phyloP scores from a whole-genome alignment of 83 land plant genomes.

The Picea abies region DNA sequence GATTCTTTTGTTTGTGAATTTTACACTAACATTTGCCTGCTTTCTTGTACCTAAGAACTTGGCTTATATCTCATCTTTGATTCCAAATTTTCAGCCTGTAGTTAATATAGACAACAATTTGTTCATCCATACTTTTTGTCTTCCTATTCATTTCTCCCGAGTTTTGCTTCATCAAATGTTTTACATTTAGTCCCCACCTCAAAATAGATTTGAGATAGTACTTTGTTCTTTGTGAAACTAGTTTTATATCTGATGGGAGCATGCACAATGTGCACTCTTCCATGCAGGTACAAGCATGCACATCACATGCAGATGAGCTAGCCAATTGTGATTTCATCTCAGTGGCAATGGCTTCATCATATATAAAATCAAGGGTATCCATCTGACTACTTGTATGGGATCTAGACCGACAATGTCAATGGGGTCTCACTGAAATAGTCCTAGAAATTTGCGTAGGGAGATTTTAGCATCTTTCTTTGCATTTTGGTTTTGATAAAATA shows the following conservation, averaged over 20 bases:
- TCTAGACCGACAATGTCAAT: no score
- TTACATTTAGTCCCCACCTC: background rate
- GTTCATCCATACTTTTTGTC: background rate
- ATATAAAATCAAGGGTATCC: no score
- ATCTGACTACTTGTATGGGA: no score
- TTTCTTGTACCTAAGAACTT: background rate
- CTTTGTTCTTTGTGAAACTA: background rate
- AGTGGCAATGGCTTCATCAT: no score
- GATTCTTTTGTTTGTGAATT: background rate
- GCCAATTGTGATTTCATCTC: no score
- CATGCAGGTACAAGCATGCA: background rate
- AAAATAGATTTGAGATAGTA: background rate
- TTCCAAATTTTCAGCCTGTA: background rate
- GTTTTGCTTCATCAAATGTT: background rate
- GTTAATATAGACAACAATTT: background rate
- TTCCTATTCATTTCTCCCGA: background rate
- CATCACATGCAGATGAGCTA: background rate
- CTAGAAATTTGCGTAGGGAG: no score
- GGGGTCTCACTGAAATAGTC: no score
- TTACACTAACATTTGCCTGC: background rate
- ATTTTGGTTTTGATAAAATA: no score
- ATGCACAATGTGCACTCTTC: background rate
- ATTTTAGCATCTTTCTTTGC: no score
- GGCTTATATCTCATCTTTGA: background rate
- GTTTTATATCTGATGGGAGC: background rate